phyloP scores from a whole-genome alignment of 1,139 yeast genomes.

The Kazachstania sp. region DNA sequence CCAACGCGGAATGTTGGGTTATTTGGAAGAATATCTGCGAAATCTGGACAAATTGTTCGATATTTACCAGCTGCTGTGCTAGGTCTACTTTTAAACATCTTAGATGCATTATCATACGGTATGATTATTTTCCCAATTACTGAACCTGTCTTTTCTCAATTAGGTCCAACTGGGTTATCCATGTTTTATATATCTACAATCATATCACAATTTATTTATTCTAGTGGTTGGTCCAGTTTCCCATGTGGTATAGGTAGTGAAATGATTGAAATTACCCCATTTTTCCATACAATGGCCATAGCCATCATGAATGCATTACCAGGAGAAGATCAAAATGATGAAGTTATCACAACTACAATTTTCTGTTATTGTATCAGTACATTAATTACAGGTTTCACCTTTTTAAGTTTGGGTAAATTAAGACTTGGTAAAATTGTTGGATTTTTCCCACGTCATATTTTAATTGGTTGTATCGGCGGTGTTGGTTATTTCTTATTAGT shows the following conservation, averaged over 20 bases:
- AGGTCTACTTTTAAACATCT: constrained; percentile 74
- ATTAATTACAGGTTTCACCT: constrained; percentile 76
- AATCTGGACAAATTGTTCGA: constrained; percentile 10
- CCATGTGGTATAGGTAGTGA: constrained; percentile 90
- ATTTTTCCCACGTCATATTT: constrained; percentile 89
- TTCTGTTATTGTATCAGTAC: constrained; percentile 79
- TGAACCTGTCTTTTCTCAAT: constrained; percentile 59
- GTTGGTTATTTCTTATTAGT: constrained; percentile 88
- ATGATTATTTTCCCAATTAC: constrained; percentile 94
- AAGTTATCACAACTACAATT: constrained; percentile 77
- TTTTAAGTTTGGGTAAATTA: constrained; percentile 67
- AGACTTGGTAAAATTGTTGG: constrained; percentile 81
- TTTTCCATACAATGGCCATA: constrained; percentile 90
- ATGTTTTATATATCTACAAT: constrained; percentile 91
- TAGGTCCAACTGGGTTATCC: constrained; percentile 86
- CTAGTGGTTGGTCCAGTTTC: constrained; percentile 86
- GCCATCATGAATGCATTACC: constrained; percentile 54
- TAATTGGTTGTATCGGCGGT: constrained; percentile 97
- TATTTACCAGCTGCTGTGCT: constrained; percentile 55
- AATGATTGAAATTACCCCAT: constrained; percentile 97
- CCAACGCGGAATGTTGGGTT: not conserved
- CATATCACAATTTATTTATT: constrained; percentile 76
- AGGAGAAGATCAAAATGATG: constrained; percentile 38
- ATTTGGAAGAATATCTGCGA: not conserved
- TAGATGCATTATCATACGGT: constrained; percentile 92